Evolutionary conservation across 495 filamentous ascomycete genomes (phyloP).

Genomic region (Apiosordaria backusii): DNA sequence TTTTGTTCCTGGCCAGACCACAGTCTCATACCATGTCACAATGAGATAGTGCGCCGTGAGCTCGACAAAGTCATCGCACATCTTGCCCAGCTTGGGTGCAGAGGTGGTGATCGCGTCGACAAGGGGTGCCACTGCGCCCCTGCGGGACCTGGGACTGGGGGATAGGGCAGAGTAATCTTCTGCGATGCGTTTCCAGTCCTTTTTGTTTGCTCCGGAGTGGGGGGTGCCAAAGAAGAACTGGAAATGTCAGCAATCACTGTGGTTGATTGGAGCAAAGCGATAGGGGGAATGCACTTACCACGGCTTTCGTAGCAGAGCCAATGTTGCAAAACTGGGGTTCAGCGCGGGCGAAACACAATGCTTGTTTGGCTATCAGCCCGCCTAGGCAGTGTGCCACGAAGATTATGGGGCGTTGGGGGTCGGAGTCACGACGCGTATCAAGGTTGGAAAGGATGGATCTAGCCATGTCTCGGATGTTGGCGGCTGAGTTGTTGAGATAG

Average conservation of each 20-base stretch:
- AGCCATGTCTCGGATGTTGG: slow-evolving; percentile 15
- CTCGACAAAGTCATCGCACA: slow-evolving; percentile 13
- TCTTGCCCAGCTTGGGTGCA: slow-evolving; percentile 1
- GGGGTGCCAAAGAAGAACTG: slow-evolving; percentile 22
- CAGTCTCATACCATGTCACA: slow-evolving; percentile 13
- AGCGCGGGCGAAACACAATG: slow-evolving; percentile 12
- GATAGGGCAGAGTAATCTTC: background rate
- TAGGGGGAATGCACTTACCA: slow-evolving; percentile 10
- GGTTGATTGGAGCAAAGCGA: background rate
- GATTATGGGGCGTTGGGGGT: slow-evolving; percentile 8
- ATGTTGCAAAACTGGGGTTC: slow-evolving; percentile 5
- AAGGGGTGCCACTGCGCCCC: background rate
- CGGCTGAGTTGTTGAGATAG: slow-evolving; percentile 13
- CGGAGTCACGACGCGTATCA: background rate
- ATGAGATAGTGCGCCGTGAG: slow-evolving; percentile 6
- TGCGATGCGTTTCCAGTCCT: slow-evolving; percentile 12
- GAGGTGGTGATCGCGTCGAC: slow-evolving; percentile 2
- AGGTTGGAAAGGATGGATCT: slow-evolving; percentile 15
- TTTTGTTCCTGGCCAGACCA: slow-evolving; percentile 6
- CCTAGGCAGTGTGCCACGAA: slow-evolving; percentile 20
- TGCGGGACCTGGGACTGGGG: too few relatives aligned
- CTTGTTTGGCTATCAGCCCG: slow-evolving; percentile 20
- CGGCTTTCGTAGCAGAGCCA: slow-evolving; percentile 1
- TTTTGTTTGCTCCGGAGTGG: slow-evolving; percentile 13
- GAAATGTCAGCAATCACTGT: background rate